These are phyloP conservation scores for Nicotiana sylvestris DNA, from an alignment of 257 asterid species.

Conservation along the genomic window DNA sequence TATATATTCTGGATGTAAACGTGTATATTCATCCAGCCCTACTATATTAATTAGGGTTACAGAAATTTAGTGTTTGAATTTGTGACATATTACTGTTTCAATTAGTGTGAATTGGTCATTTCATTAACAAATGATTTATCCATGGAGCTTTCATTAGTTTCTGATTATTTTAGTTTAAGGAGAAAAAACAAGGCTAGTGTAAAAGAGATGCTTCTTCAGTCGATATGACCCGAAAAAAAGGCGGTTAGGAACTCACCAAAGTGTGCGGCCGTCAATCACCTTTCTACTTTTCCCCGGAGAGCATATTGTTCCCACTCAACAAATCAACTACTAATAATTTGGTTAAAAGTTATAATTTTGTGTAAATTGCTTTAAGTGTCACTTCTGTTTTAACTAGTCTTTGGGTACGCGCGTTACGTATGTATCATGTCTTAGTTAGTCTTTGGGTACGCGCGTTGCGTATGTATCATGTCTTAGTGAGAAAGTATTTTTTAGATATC, in stretches of 20 bases:
- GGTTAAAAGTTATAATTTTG: too few species aligned
- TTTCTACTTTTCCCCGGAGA: background rate
- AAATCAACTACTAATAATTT: background rate
- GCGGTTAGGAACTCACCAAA: background rate
- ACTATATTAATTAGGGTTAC: conserved; percentile 1
- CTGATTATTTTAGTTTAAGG: background rate
- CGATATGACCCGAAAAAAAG: background rate
- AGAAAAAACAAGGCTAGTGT: background rate
- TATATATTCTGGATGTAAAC: background rate
- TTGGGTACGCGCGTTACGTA: too few species aligned
- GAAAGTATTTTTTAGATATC: too few species aligned
- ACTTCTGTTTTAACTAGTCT: too few species aligned
- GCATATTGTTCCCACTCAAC: background rate
- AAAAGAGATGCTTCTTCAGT: background rate
- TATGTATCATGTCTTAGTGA: too few species aligned
- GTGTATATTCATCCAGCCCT: conserved; percentile 1
- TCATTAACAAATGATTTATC: background rate
- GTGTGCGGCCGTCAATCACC: conserved; percentile 10
- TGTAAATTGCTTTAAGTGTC: too few species aligned
- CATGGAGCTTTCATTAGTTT: background rate
- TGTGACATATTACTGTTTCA: background rate
- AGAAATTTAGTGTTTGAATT: background rate
- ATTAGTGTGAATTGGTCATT: background rate
- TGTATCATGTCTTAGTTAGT: too few species aligned
- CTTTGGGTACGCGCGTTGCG: too few species aligned